Conservation (phyloP, 2,329 filamentous ascomycete genomes). For the Emmonsiellopsis sp. region DNA sequence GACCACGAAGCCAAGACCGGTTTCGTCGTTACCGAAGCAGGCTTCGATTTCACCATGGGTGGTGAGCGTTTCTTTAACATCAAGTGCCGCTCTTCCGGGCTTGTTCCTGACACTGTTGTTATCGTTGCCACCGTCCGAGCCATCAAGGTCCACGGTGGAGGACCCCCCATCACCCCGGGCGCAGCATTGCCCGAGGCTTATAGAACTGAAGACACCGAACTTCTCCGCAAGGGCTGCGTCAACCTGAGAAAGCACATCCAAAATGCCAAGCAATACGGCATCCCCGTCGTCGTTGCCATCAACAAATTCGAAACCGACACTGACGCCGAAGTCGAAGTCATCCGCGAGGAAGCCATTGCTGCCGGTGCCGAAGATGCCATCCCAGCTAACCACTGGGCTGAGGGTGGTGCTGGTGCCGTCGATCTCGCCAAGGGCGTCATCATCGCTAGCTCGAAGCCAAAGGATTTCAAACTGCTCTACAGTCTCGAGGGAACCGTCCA, state of each 20-base stretch:
- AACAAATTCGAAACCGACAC: constrained; percentile 95
- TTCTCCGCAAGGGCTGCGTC: constrained; percentile 80
- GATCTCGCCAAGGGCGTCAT: constrained; percentile 84
- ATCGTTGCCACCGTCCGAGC: constrained; percentile 93
- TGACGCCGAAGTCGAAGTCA: constrained; percentile 77
- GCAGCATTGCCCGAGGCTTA: constrained; percentile 80
- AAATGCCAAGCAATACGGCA: constrained; percentile 80
- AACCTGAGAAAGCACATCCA: constrained; percentile 93
- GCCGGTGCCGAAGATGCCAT: constrained; percentile 93
- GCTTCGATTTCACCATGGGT: constrained; percentile 99
- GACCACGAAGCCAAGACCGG: constrained; percentile 73
- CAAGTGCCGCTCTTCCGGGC: constrained; percentile 91
- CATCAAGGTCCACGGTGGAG: constrained; percentile 93
- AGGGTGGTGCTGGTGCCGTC: constrained; percentile 82
- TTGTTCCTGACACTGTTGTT: constrained; percentile 86
- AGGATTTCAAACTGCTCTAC: constrained; percentile 84
- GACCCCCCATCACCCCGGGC: constrained; percentile 84
- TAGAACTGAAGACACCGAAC: constrained; percentile 84
- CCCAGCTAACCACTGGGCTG: constrained; percentile 91
- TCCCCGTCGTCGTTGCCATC: constrained; percentile 93
- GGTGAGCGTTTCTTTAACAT: constrained; percentile 99
- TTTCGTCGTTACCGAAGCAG: constrained; percentile 92
- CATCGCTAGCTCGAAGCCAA: constrained; percentile 70
- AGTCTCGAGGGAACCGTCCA: constrained; percentile 68
- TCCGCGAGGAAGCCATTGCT: constrained; percentile 82